Conservation (phyloP, 2,329 filamentous ascomycete genomes). For the Trichoderma oligosporum region DNA sequence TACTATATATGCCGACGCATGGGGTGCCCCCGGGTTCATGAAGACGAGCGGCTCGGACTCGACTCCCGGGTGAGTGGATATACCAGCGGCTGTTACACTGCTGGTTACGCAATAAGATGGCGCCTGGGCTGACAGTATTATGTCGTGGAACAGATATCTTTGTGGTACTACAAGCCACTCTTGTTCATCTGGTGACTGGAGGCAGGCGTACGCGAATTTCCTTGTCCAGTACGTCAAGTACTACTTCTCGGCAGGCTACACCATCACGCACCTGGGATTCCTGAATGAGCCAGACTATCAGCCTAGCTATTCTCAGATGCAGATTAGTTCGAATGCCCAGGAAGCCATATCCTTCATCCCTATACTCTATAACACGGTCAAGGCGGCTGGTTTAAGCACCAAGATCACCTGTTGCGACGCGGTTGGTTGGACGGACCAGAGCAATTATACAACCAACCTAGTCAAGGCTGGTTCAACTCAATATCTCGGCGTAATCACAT, state of each 20-base stretch:
- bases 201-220: slow-evolving; percentile 9
- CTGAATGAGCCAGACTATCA: slow-evolving; percentile 6
- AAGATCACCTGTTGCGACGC: slow-evolving; percentile 11
- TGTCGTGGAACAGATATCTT: background rate
- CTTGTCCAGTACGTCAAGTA: slow-evolving; percentile 13
- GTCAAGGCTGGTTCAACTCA: slow-evolving; percentile 6
- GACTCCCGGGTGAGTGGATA: background rate
- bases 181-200: slow-evolving; percentile 9
- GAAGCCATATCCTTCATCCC: slow-evolving; percentile 11
- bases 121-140: background rate
- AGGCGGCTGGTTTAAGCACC: background rate
- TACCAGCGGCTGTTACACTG: too few species aligned
- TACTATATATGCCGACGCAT: slow-evolving; percentile 2
- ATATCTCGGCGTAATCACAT: background rate
- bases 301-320: slow-evolving; percentile 7
- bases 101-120: background rate
- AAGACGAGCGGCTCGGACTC: slow-evolving; percentile 9
- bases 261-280: slow-evolving; percentile 8
- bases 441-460: slow-evolving; percentile 8
- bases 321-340: slow-evolving; percentile 7
- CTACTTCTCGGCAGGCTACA: slow-evolving; percentile 1
- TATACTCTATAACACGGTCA: slow-evolving; percentile 1
- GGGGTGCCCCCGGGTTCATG: slow-evolving; percentile 11
- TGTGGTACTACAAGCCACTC: slow-evolving; percentile 1
- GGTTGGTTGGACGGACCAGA: background rate